Percentiles rank a stretch among this genome's conserved stretches.
These are phyloP conservation scores for Sphaerobolus stellatus DNA, from an alignment of 1,284 basidiomycete genomes.

Conservation along the genomic window DNA sequence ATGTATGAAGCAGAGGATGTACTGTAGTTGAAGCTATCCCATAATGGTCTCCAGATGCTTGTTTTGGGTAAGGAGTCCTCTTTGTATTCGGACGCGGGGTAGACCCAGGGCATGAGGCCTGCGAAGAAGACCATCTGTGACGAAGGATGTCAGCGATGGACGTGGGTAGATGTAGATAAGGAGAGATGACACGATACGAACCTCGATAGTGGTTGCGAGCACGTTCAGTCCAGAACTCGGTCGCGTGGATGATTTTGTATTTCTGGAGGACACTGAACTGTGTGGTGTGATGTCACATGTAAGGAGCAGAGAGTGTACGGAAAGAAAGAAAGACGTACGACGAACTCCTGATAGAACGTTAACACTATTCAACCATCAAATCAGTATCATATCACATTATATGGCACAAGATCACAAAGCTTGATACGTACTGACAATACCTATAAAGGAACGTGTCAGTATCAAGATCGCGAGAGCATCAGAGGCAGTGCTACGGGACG, in stretches of 20 bases:
- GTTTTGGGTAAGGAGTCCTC: constrained; percentile 40
- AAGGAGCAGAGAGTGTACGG: neutral
- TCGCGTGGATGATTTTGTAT: constrained; percentile 58
- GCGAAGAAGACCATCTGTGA: constrained; percentile 80
- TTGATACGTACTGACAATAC: constrained; percentile 7
- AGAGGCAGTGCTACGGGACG: no score
- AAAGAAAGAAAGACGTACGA: constrained; percentile 49
- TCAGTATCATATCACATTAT: no score
- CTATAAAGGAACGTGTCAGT: neutral
- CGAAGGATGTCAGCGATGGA: neutral
- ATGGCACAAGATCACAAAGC: no score
- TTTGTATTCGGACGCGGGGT: constrained; percentile 67
- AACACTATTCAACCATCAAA: constrained; percentile 57
- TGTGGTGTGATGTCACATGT: neutral
- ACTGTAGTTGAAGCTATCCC: no score
- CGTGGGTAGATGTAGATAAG: neutral
- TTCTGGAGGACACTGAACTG: constrained; percentile 59
- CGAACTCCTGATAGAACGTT: constrained; percentile 76
- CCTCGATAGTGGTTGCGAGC: constrained; percentile 80
- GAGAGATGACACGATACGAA: constrained; percentile 25
- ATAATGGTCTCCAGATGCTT: constrained; percentile 62
- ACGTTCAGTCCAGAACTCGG: constrained; percentile 83
- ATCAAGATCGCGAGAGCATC: constrained; percentile 9
- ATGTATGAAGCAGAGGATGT: no score
- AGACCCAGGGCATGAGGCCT: constrained; percentile 78